Percentiles rank a stretch among this genome's conserved stretches.
Evolutionary conservation across 2,329 filamentous ascomycete genomes (phyloP).

Genomic region (Paecilomyces dactylethromorphus): DNA sequence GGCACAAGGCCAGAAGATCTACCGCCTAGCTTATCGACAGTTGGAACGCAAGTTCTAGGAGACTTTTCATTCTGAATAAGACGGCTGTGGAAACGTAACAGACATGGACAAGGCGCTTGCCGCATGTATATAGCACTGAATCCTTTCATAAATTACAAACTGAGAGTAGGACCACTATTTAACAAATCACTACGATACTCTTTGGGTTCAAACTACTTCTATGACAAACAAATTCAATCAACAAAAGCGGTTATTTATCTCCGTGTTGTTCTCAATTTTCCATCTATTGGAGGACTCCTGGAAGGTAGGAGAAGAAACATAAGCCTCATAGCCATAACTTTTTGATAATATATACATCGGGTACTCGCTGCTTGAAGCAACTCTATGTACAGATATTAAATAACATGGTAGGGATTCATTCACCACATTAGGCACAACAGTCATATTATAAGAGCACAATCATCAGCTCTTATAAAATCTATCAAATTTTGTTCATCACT

Average conservation of each 20-base stretch:
- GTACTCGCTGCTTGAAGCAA: background rate
- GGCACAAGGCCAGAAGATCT: slow-evolving; percentile 54
- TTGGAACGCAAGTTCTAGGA: background rate
- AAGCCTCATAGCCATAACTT: background rate
- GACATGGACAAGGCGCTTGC: background rate
- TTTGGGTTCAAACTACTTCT: too few relatives aligned
- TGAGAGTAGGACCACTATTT: background rate
- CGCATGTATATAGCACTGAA: background rate
- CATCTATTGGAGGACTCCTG: background rate
- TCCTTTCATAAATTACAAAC: background rate
- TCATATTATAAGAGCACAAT: background rate
- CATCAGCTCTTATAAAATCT: background rate
- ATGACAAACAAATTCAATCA: too few relatives aligned
- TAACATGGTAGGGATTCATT: background rate
- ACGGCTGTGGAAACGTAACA: too few relatives aligned
- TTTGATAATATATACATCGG: background rate
- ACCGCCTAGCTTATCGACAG: slow-evolving; percentile 49
- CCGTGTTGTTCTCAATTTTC: too few relatives aligned
- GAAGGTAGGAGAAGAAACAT: background rate
- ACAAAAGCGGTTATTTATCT: too few relatives aligned
- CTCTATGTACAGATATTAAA: background rate
- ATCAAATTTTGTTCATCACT: background rate
- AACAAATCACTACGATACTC: too few relatives aligned
- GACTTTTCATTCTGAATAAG: background rate
- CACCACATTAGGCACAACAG: background rate